Conservation (phyloP, 2,329 filamentous ascomycete species). For the Calonectria multiphialidica region DNA sequence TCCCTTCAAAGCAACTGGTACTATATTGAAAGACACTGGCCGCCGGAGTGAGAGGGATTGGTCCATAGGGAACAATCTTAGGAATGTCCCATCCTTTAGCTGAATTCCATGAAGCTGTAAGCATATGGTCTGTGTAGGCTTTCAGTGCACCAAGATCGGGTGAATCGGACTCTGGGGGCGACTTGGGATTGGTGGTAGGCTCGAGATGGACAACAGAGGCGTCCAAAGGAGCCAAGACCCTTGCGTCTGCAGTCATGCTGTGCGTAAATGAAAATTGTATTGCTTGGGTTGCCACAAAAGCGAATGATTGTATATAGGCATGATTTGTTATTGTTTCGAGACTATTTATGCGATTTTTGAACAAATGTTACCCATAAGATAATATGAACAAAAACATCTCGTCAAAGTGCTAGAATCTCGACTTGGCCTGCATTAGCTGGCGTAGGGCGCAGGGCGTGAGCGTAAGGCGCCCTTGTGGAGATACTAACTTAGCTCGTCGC, state of each 20-base stretch:
- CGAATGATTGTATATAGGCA: background rate
- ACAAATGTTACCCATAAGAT: background rate
- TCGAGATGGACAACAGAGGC: background rate
- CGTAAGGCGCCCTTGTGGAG: background rate
- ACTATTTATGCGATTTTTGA: background rate
- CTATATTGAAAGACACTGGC: constrained; percentile 22
- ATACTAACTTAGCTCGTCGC: background rate
- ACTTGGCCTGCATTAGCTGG: background rate
- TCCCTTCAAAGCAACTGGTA: constrained; percentile 23
- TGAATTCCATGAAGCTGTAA: constrained; percentile 5
- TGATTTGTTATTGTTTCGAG: background rate
- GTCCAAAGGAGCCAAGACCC: background rate
- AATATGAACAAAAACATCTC: background rate
- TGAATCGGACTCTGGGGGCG: background rate
- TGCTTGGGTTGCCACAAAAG: background rate
- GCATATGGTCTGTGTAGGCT: constrained; percentile 19
- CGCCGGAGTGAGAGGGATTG: constrained; percentile 10
- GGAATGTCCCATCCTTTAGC: constrained; percentile 10
- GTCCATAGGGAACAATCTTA: constrained; percentile 11
- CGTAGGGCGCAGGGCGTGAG: background rate
- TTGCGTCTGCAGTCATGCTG: background rate
- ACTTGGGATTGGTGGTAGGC: background rate
- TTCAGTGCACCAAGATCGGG: constrained; percentile 3
- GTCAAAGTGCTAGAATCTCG: background rate
- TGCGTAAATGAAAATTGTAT: background rate